phyloP scores from a whole-genome alignment of 257 asterid species.

The Nicotiana undulata region DNA sequence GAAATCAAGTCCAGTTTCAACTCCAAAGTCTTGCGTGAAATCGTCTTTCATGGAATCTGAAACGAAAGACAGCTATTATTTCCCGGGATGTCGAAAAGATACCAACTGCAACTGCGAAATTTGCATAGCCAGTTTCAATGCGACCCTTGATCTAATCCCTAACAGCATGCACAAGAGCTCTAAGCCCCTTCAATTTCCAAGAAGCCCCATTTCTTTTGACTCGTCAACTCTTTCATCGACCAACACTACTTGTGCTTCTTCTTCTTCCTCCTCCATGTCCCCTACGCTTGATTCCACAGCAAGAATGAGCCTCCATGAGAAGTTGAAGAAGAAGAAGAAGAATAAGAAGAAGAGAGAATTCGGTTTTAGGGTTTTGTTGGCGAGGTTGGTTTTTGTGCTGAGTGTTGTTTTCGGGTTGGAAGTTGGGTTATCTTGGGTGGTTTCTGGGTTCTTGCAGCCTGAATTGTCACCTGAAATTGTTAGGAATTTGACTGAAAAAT shows the following conservation, averaged over 20 bases:
- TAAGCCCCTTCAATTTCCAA: constrained; percentile 25
- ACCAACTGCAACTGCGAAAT: constrained; percentile 75
- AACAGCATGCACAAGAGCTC: constrained; percentile 38
- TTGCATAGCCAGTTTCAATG: constrained; percentile 74
- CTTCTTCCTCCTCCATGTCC: constrained; percentile 8
- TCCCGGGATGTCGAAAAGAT: constrained; percentile 76
- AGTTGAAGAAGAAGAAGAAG: constrained; percentile 29
- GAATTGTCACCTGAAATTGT: constrained; percentile 34
- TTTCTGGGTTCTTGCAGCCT: constrained; percentile 34
- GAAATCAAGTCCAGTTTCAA: constrained; percentile 27
- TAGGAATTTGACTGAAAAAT: constrained; percentile 36
- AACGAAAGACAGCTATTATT: constrained; percentile 48
- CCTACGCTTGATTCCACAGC: constrained; percentile 26
- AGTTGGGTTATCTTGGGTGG: constrained; percentile 36
- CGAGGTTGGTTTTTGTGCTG: constrained; percentile 32
- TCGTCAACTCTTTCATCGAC: constrained; percentile 27
- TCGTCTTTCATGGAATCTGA: constrained; percentile 43
- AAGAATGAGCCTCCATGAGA: constrained; percentile 18
- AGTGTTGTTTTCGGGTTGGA: constrained; percentile 35
- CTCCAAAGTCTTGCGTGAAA: constrained; percentile 59
- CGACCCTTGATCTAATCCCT: constrained; percentile 78
- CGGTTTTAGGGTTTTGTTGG: constrained; percentile 20
- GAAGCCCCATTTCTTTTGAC: constrained; percentile 47
- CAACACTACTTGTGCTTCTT: neutral
- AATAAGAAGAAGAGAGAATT: constrained; percentile 32